Conservation (phyloP, 805 yeast species). For the Komagataella kurtzmanii region DNA sequence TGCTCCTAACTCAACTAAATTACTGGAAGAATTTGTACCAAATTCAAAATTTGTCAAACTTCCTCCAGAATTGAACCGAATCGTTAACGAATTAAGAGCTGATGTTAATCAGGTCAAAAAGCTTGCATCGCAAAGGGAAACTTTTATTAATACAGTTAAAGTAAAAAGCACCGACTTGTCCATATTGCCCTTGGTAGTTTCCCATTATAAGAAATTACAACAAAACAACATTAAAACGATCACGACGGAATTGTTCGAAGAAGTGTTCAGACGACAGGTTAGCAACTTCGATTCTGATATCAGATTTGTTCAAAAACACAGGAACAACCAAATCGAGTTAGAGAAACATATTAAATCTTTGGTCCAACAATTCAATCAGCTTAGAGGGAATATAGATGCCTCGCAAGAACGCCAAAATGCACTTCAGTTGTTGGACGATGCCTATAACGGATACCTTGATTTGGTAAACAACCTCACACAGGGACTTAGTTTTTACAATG, state of each 20-base stretch:
- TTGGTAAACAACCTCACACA: slow-evolving; percentile 46
- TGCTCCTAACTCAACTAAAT: slow-evolving; percentile 17
- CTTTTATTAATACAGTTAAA: slow-evolving; percentile 26
- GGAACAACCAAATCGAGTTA: slow-evolving; percentile 17
- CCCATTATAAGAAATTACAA: slow-evolving; percentile 25
- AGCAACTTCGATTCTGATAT: slow-evolving; percentile 33
- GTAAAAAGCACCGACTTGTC: slow-evolving; percentile 31
- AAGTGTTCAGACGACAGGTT: slow-evolving; percentile 28
- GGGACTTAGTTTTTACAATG: slow-evolving; percentile 61
- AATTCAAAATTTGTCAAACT: slow-evolving; percentile 14
- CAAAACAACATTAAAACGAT: slow-evolving; percentile 8
- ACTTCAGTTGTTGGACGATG: slow-evolving; percentile 36
- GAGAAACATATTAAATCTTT: slow-evolving; percentile 23
- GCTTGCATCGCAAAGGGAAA: slow-evolving; percentile 22
- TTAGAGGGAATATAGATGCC: slow-evolving; percentile 13
- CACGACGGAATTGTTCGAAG: slow-evolving; percentile 20
- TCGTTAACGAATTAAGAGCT: slow-evolving; percentile 23
- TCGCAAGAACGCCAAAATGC: slow-evolving; percentile 27
- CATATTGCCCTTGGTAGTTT: slow-evolving; percentile 38
- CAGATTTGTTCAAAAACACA: slow-evolving; percentile 26
- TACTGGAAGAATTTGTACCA: slow-evolving; percentile 14
- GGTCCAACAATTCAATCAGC: slow-evolving; percentile 14
- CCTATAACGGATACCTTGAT: slow-evolving; percentile 37
- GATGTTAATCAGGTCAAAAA: slow-evolving; percentile 16
- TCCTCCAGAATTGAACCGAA: slow-evolving; percentile 17